Base-by-base conservation (phyloP, 345 rosid genomes). In the Eutrema japonicum region DNA sequence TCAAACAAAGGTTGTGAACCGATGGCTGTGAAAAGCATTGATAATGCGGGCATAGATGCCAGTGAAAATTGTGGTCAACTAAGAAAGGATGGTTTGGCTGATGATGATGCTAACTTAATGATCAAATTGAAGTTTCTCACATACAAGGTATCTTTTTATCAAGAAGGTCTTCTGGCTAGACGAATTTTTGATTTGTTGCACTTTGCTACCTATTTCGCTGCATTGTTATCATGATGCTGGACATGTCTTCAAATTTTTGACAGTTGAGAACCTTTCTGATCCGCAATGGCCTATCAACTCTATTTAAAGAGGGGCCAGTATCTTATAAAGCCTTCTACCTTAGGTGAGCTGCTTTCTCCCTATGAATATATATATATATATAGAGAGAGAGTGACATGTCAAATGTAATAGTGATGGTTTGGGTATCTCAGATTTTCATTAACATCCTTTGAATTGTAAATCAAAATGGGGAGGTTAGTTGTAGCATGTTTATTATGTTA, bases 251-350 rank as follows among this genome's bases (percentile, higher is more conserved):
- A 40, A 7, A 57, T 50, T 29, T 58, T 71, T 32, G 16, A 16
- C 95, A 95, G 99, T 10, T 95, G 74, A 82, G 99, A 81, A 95
- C 99, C 63, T 95, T 95, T 78, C 82, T 95, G 82, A 95, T 95
- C 64, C 96, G 99, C 49, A 95, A 95, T 86, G 93, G 96, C 69
- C 76, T 95, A 82, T 80, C 96, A 27, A 57, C 76, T 80, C 93
- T 90, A 73, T 89, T 92, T 80, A 92, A 87, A 83, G 87, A 88
- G 48, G 99, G 97, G 53, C 93, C 96, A 70, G 83, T 86, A 68
- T 86, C 96, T 60, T 95, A 95, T 85, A 92, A 79, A 82, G 71
- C 85, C 65, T 89, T 83, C 81, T 95, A 88, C 80, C 79, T 79
- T 35, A 83, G 90, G 99, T 92, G 61, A 77, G 80, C 43, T 51